Evolutionary conservation across 2,329 filamentous ascomycete species (phyloP), one percentile per base, ranked within the genome.

Genomic region (Phoma herbarum): DNA sequence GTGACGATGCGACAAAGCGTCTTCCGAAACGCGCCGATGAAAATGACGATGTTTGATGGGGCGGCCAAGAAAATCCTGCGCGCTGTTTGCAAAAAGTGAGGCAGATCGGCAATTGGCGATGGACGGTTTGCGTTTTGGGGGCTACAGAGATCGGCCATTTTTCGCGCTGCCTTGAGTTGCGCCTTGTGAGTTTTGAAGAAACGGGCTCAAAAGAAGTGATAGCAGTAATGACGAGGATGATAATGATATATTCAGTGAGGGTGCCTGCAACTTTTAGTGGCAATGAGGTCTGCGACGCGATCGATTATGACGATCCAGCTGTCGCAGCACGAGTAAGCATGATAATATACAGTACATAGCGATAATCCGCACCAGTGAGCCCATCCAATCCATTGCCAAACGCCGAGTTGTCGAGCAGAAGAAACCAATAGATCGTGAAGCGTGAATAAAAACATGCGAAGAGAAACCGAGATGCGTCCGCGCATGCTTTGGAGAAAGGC

Each of bases 231-330:
- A n/a, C 11, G 31, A 35, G 7, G 9, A n/a, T n/a, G 22, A 37
- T 31, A 33, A 54, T 47, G 41, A 43, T 51, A 26, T 48, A 16
- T 54, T 51, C 50, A 59, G 54, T 54, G 31, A 41, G 28, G 39
- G 56, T 54, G 56, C 50, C 56, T 59, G 33, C 46, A 33, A 51
- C 56, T 59, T 59, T 59, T 54, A 59, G 50, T 59, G 56, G 39
- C 56, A 54, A 49, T 51, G 37, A 63, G 64, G 65, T 55, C 62
- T 53, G 66, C 69, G 69, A 70, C 65, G 69, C 69, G 73, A 77
- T 72, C 73, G 64, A 58, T 58, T 29, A 60, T 58, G 65, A 57
- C 66, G 73, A 76, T 76, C 73, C 70, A 75, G 72, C 71, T 63
- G 65, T 72, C 72, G 68, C 69, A 69, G 66, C 63, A 64, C 71